Evolutionary conservation across 2,329 filamentous ascomycete species (phyloP).

Genomic region (Setomelanomma holmii): DNA sequence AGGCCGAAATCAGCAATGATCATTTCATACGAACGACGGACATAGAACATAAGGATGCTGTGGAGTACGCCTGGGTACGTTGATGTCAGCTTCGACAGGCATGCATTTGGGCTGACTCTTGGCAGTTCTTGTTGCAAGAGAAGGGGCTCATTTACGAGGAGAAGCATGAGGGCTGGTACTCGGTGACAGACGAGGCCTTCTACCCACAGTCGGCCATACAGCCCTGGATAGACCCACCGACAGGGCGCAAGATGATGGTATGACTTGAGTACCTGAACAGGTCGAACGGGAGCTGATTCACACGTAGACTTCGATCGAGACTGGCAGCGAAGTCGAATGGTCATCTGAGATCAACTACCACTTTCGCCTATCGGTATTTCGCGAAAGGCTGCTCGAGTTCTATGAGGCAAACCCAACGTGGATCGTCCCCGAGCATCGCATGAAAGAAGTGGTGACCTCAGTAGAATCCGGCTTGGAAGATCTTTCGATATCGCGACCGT

Average conservation of each 20-base stretch:
- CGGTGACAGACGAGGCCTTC: constrained; percentile 94
- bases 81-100: neutral
- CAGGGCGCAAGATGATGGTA: constrained; percentile 82
- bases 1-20: constrained; percentile 76
- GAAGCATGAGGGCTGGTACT: constrained; percentile 95
- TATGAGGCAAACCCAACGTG: constrained; percentile 80
- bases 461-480: constrained; percentile 82
- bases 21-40: constrained; percentile 95
- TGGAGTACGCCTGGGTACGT: constrained; percentile 83
- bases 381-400: constrained; percentile 77
- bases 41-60: constrained; percentile 78
- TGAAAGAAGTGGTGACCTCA: constrained; percentile 79
- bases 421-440: constrained; percentile 74
- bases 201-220: constrained; percentile 81
- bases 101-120: constrained; percentile 26
- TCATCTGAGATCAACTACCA: constrained; percentile 93
- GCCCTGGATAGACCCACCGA: constrained; percentile 76
- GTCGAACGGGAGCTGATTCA: constrained; percentile 17
- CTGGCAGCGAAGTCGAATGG: constrained; percentile 94
- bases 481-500: constrained; percentile 85
- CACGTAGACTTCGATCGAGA: constrained; percentile 73
- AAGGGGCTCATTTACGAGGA: constrained; percentile 81
- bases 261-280: constrained; percentile 9
- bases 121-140: constrained; percentile 71
- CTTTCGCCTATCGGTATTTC: constrained; percentile 85